phyloP scores from a whole-genome alignment of 1,139 yeast genomes.

The Yamadazyma blattariae region DNA sequence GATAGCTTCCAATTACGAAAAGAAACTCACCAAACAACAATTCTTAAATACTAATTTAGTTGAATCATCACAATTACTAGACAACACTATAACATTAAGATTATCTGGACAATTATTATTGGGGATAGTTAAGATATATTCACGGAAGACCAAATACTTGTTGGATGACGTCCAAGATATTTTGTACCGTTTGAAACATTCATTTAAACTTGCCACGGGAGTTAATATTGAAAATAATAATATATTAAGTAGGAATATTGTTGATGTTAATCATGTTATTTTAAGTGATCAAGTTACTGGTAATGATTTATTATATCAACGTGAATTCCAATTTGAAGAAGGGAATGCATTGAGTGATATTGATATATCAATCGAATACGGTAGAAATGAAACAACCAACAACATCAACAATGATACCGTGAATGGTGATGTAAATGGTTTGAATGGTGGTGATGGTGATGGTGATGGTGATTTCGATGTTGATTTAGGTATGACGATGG shows the following conservation, averaged over 20 bases:
- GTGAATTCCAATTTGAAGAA: slow-evolving; percentile 60
- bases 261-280: slow-evolving; percentile 52
- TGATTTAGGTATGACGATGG: slow-evolving; percentile 44
- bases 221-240: slow-evolving; percentile 29
- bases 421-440: background rate
- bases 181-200: slow-evolving; percentile 66
- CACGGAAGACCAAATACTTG: slow-evolving; percentile 80
- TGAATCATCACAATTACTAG: slow-evolving; percentile 40
- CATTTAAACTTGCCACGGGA: slow-evolving; percentile 53
- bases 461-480: slow-evolving; percentile 32
- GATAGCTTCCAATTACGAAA: slow-evolving; percentile 89
- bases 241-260: slow-evolving; percentile 16
- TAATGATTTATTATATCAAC: slow-evolving; percentile 66
- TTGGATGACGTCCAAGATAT: slow-evolving; percentile 85
- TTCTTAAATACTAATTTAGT: slow-evolving; percentile 69
- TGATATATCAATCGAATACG: slow-evolving; percentile 51
- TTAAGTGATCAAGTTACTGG: slow-evolving; percentile 79
- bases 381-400: slow-evolving; percentile 33
- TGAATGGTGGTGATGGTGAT: slow-evolving; percentile 51
- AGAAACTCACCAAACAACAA: slow-evolving; percentile 75
- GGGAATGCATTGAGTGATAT: slow-evolving; percentile 40
- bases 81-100: slow-evolving; percentile 59
- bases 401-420: background rate
- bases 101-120: slow-evolving; percentile 84
- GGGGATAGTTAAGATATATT: slow-evolving; percentile 87